Evolutionary conservation across 1,284 basidiomycete species (phyloP).

Genomic region (Cutaneotrichosporon dermatis): DNA sequence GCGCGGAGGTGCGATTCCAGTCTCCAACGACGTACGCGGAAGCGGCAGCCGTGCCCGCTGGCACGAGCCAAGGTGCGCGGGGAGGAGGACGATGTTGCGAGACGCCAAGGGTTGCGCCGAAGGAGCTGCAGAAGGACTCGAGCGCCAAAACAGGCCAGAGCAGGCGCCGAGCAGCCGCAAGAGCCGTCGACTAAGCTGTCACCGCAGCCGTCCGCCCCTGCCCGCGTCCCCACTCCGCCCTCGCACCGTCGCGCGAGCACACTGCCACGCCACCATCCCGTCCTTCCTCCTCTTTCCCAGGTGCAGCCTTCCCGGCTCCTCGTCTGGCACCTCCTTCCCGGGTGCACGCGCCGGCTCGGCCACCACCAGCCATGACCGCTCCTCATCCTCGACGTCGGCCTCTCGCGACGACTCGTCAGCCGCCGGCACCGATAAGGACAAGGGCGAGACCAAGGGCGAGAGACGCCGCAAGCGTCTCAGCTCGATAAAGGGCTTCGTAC

Average conservation of each 20-base stretch:
- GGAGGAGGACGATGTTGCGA: neutral
- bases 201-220: no score
- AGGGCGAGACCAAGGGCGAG: neutral
- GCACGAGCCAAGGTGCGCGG: neutral
- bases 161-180: no score
- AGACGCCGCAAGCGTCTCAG: conserved; percentile 36
- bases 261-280: no score
- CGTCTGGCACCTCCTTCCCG: neutral
- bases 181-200: no score
- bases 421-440: neutral
- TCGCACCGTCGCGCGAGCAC: neutral
- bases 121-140: neutral
- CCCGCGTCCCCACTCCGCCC: neutral
- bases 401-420: no score
- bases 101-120: neutral
- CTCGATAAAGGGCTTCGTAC: conserved; percentile 41
- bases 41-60: neutral
- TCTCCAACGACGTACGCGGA: neutral
- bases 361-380: neutral
- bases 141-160: no score
- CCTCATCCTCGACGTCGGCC: neutral
- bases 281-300: neutral
- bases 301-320: neutral
- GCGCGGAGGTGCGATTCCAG: neutral
- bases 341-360: neutral